phyloP scores from a whole-genome alignment of 148 eudicot genomes.

The Drosera capensis region DNA sequence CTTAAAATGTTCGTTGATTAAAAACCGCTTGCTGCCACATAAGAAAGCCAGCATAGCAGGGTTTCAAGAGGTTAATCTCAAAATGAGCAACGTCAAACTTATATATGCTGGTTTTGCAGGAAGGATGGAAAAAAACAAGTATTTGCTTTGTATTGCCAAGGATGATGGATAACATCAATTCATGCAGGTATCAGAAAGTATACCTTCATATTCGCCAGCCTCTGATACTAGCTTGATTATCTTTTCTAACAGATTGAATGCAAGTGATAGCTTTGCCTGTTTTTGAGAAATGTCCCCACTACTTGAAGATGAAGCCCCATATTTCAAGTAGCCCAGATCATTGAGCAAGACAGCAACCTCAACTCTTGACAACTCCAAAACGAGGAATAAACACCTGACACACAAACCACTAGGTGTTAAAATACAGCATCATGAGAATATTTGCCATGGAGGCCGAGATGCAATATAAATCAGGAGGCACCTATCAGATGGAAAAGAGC shows the following conservation, averaged over 20 bases:
- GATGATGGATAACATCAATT: too few relatives aligned
- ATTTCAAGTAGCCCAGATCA: slow-evolving; percentile 69
- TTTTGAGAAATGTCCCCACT: slow-evolving; percentile 33
- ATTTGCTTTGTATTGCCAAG: too few relatives aligned
- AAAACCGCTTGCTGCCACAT: too few relatives aligned
- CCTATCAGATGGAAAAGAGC: slow-evolving; percentile 56
- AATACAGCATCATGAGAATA: not conserved
- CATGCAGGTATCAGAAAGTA: too few relatives aligned
- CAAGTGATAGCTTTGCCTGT: slow-evolving; percentile 43
- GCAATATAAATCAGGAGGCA: slow-evolving; percentile 4
- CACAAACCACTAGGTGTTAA: slow-evolving; percentile 9
- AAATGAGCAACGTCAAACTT: too few relatives aligned
- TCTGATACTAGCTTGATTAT: slow-evolving; percentile 61
- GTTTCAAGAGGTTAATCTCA: too few relatives aligned
- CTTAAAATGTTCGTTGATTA: too few relatives aligned
- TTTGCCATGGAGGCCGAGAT: not conserved
- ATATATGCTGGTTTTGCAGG: too few relatives aligned
- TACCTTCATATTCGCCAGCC: slow-evolving; percentile 58
- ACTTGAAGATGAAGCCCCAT: slow-evolving; percentile 49
- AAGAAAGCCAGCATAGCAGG: too few relatives aligned
- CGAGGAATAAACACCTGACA: slow-evolving; percentile 68
- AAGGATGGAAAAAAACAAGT: too few relatives aligned
- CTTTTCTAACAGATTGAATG: slow-evolving; percentile 72
- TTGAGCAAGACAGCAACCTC: slow-evolving; percentile 83
- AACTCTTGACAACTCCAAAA: slow-evolving; percentile 82